Percentiles rank a stretch among this genome's conserved stretches.
Evolutionary conservation across 75 land plant species (phyloP).

Genomic region (Picea glauca): DNA sequence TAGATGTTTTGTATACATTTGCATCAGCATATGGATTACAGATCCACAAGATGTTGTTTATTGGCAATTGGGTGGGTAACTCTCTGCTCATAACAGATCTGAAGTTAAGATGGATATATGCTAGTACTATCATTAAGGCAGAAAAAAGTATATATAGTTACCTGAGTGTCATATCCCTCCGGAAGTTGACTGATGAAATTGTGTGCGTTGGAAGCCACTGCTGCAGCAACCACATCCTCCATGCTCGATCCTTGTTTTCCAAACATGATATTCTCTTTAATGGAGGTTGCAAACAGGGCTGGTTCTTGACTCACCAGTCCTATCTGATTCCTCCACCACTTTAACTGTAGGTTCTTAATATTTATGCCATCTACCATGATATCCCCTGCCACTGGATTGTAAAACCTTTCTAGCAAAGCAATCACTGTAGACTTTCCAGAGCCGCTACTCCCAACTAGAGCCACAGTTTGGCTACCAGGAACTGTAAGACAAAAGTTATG

Average conservation of each 20-base stretch:
- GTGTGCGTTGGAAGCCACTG: slow-evolving; percentile 74
- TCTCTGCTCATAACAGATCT: no score
- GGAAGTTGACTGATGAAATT: slow-evolving; percentile 66
- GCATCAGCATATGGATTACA: no score
- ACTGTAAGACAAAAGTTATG: slow-evolving; percentile 45
- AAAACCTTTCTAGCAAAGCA: slow-evolving; percentile 68
- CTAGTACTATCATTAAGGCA: no score
- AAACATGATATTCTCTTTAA: slow-evolving; percentile 65
- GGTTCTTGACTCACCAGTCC: slow-evolving; percentile 86
- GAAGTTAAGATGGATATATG: no score
- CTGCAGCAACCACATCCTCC: slow-evolving; percentile 60
- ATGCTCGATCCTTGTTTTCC: slow-evolving; percentile 66
- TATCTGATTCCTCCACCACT: slow-evolving; percentile 62
- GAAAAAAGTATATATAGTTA: slow-evolving; percentile 8
- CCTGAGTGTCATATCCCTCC: slow-evolving; percentile 60
- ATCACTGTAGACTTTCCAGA: slow-evolving; percentile 79
- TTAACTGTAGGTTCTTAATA: slow-evolving; percentile 49
- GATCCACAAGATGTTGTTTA: no score
- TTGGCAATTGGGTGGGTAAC: no score
- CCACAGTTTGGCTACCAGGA: slow-evolving; percentile 62
- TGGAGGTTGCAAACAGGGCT: slow-evolving; percentile 73
- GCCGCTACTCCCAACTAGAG: slow-evolving; percentile 79
- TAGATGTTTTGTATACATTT: background rate
- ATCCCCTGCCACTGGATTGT: slow-evolving; percentile 53
- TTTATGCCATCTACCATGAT: slow-evolving; percentile 60